A percentile compares a stretch with the other conserved stretches of the same genome.
These are phyloP conservation scores for Ordospora colligata DNA, from an alignment of 371 early-diverging fungal genomes.

Conservation along the genomic window DNA sequence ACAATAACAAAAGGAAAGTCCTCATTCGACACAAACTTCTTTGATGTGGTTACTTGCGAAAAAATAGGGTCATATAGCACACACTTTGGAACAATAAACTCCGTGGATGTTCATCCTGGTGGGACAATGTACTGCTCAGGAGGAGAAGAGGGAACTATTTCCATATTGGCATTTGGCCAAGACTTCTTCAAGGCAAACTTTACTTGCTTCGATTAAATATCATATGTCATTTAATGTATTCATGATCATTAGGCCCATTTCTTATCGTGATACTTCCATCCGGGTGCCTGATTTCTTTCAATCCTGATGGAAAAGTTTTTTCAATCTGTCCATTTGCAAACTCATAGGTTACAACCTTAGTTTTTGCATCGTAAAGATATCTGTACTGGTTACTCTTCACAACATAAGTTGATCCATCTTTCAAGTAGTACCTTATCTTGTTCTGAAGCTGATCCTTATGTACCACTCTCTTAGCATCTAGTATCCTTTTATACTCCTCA, in stretches of 20 bases:
- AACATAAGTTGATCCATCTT: constrained; percentile 62
- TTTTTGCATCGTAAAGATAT: constrained; percentile 61
- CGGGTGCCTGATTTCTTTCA: constrained; percentile 61
- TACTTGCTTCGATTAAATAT: constrained; percentile 42
- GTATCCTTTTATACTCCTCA: constrained; percentile 46
- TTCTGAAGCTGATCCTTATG: constrained; percentile 46
- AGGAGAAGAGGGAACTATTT: constrained; percentile 54
- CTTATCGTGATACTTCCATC: constrained; percentile 60
- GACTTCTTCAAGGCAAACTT: constrained; percentile 47
- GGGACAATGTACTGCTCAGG: constrained; percentile 66
- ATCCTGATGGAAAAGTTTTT: constrained; percentile 58
- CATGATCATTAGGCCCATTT: constrained; percentile 59
- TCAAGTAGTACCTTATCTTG: constrained; percentile 59
- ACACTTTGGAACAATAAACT: constrained; percentile 98
- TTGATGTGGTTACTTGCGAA: constrained; percentile 84
- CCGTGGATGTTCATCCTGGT: constrained; percentile 84
- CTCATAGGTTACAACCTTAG: constrained; percentile 61
- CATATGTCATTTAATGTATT: constrained; percentile 34
- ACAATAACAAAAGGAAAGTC: constrained; percentile 82
- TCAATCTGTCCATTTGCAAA: constrained; percentile 63
- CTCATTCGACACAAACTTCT: constrained; percentile 95
- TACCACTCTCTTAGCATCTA: constrained; percentile 58
- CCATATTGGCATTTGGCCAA: constrained; percentile 40
- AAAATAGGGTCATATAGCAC: constrained; percentile 91
- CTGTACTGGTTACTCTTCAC: constrained; percentile 55